Base-by-base conservation (phyloP, 257 asterid species). In the Eustoma russellianum region DNA sequence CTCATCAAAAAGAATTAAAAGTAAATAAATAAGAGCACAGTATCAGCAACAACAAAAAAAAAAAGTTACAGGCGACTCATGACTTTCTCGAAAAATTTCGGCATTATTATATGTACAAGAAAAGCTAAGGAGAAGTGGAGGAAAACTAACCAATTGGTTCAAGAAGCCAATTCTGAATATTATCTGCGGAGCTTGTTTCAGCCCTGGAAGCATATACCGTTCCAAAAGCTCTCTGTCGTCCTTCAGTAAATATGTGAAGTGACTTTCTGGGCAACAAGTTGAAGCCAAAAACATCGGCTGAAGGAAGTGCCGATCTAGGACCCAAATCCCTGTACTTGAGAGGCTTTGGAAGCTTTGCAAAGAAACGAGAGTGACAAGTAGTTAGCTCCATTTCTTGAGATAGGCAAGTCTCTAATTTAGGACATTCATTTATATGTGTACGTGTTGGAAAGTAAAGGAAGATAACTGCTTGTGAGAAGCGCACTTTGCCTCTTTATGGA, bases 91-190 rank as follows among this genome's bases (percentile, higher is more conserved):
- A 9, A 17, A 10, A 5, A 13, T 13, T 6, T 17, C 12, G 18
- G 11, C 15, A n/a, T n/a, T 18, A 14, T 19, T 9, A 48, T 13
- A 35, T 16, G 33, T 13, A 11, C 16, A 12, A 10, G n/a, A 5
- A 18, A 11, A 34, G 19, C 5, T 0, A 24, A 28, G 57, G 33
- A 12, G 14, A 45, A n/a, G 30, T 13, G 11, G 9, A 0, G 19
- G 24, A 3, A 33, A 12, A 66, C 73, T 17, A 17, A 85, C 95
- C 94, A 12, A 86, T 70, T 61, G 92, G 92, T 66, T 86, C 73
- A 76, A 90, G 91, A 71, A 86, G 57, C 97, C 96, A 90, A 76
- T 76, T 74, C 5, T 71, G 68, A 11, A 84, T 76, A 59, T 35
- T 60, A 66, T 51, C 66, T 9, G 70, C 33, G 2, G 80, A 57